A percentile compares a stretch with the other conserved stretches of the same genome.
Evolutionary conservation across 345 rosid genomes (phyloP).

Genomic region (Hibiscus tridactylites): DNA sequence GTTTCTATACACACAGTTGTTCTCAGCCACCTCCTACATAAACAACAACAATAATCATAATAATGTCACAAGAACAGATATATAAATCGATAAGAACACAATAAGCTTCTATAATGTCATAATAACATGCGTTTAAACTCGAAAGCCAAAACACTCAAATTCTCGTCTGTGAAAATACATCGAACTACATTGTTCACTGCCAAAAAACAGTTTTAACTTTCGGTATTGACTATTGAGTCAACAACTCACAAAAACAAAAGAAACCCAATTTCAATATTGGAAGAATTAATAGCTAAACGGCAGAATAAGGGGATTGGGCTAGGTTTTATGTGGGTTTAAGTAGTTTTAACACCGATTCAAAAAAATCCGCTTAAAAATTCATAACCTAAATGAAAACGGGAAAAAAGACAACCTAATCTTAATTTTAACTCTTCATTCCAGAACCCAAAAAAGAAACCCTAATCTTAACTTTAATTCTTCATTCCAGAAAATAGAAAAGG

Average conservation of each 20-base stretch:
- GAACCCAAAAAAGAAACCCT: not conserved
- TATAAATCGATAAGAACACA: too few species aligned
- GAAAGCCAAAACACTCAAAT: too few species aligned
- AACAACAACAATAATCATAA: not conserved
- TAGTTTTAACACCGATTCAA: not conserved
- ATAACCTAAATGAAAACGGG: not conserved
- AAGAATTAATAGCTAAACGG: not conserved
- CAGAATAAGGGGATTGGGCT: not conserved
- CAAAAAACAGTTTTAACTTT: not conserved
- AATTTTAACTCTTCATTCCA: not conserved
- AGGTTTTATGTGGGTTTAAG: not conserved
- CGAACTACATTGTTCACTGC: not conserved
- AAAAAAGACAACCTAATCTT: not conserved
- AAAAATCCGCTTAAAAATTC: not conserved
- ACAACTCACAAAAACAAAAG: not conserved
- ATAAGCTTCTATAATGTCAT: too few species aligned
- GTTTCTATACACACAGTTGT: slow-evolving; percentile 52
- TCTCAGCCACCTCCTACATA: slow-evolving; percentile 51
- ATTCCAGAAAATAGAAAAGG: not conserved
- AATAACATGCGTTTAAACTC: too few species aligned
- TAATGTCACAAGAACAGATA: not conserved
- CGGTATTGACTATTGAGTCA: not conserved
- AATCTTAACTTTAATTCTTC: not conserved
- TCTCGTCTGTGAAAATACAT: too few species aligned
- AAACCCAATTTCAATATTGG: not conserved